phyloP scores from a whole-genome alignment of 2,329 filamentous ascomycete genomes.

The Penicillium sp. region DNA sequence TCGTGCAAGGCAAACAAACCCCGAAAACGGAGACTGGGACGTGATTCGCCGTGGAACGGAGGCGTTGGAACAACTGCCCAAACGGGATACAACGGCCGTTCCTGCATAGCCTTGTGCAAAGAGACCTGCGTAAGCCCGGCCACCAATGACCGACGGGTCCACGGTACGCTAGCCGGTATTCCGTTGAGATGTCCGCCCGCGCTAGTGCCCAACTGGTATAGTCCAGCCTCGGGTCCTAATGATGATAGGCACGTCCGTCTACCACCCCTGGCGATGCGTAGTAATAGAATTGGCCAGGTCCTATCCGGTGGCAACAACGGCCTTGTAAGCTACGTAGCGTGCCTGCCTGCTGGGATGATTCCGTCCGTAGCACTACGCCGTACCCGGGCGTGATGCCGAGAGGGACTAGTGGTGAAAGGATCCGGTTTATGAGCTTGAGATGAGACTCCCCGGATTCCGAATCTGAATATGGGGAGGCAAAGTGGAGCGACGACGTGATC shows the following conservation, averaged over 20 bases:
- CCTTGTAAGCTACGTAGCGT: background rate
- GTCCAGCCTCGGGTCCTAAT: background rate
- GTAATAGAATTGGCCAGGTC: background rate
- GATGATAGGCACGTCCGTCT: background rate
- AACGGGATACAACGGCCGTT: slow-evolving; percentile 1
- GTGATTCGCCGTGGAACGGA: no score
- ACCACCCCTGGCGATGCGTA: no score
- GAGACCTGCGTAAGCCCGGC: background rate
- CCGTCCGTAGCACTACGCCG: background rate
- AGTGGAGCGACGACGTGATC: background rate
- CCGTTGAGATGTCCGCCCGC: background rate
- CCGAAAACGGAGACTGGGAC: background rate
- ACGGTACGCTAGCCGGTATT: background rate
- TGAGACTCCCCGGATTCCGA: no score
- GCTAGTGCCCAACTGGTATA: background rate
- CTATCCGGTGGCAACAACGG: no score
- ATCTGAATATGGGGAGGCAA: background rate
- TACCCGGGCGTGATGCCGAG: no score
- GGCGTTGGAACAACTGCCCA: background rate
- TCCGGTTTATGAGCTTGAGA: background rate
- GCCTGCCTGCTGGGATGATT: background rate
- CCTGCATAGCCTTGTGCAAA: slow-evolving; percentile 1
- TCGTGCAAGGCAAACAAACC: background rate
- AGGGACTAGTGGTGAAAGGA: background rate
- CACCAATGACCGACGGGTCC: background rate